A percentile compares a stretch with the other conserved stretches of the same genome.
These are phyloP conservation scores for Trichosporon asahii DNA, from an alignment of 1,284 basidiomycete species.

Conservation along the genomic window DNA sequence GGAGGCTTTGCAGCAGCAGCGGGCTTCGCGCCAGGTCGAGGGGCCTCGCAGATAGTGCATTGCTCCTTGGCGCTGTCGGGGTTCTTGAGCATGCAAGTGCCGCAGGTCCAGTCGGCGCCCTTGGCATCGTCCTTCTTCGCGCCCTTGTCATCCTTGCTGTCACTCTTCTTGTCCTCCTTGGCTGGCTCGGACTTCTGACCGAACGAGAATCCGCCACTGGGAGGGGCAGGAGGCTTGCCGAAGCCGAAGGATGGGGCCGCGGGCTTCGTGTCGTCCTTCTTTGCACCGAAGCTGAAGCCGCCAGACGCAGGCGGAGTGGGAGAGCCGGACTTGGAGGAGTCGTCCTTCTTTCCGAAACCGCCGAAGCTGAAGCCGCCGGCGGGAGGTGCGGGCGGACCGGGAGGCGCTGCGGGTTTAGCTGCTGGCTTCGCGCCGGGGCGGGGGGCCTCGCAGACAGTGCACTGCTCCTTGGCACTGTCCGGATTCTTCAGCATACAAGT, in stretches of 20 bases:
- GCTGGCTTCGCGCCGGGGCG: constrained; percentile 27
- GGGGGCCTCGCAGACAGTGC: constrained; percentile 57
- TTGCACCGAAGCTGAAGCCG: constrained; percentile 18
- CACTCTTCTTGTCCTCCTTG: constrained; percentile 34
- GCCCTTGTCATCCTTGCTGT: neutral
- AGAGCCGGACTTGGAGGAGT: neutral
- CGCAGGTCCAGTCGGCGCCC: constrained; percentile 54
- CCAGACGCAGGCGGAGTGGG: neutral
- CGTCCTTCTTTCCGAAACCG: constrained; percentile 10
- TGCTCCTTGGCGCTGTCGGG: constrained; percentile 53
- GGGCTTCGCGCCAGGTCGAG: constrained; percentile 33
- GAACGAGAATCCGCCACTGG: constrained; percentile 8
- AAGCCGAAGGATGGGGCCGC: constrained; percentile 9
- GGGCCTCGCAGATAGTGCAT: constrained; percentile 59
- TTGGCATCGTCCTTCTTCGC: neutral
- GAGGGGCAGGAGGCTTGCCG: neutral
- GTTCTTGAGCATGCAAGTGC: constrained; percentile 56
- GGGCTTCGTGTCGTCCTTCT: neutral
- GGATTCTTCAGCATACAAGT: constrained; percentile 56
- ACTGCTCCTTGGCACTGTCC: constrained; percentile 54
- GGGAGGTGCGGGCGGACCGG: constrained; percentile 15
- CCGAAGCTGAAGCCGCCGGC: constrained; percentile 21
- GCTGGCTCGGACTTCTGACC: constrained; percentile 51
- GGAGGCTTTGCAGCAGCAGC: constrained; percentile 14
- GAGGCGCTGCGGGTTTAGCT: constrained; percentile 6